Evolutionary conservation across 1,284 basidiomycete genomes (phyloP), one percentile per base, ranked within the genome.

Genomic region (Stygiomarasmius scandens): DNA sequence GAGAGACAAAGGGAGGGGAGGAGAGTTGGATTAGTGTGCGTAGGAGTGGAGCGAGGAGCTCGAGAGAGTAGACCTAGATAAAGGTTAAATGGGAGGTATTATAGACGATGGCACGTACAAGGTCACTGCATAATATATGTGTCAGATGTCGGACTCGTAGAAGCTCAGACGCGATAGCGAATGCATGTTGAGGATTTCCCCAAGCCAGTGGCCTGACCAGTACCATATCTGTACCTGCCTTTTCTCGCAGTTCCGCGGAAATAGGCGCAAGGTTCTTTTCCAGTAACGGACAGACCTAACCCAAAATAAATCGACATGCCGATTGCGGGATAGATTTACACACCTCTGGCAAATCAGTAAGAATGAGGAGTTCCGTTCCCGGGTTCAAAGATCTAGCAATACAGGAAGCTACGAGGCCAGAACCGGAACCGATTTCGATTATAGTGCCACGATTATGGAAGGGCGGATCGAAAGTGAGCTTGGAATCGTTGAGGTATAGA

Each of bases 361-460:
- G 77, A 52, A 90, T 74, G 53, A 92, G 63, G 2, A 77, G 58
- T 62, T 79, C 75, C 45, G 72, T 70, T 20, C 61, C 62, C 25
- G 53, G 48, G 29, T 60, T 55, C 55, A 73, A 61, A 67, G 64
- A 50, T 23, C 71, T 61, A 52, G 80, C 77, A 12, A 90, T 66
- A 12, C 70, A 67, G 44, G 83, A 75, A 2, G 82, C 83, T 19
- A 88, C 80, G 36, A 86, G 75, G 2, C 90, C 90, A 1, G 84
- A 85, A 2, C 91, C 90, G 25, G 88, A 85, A 19, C 90, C 90
- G 14, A 92, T 77, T 69, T 92, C 89, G 52, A 93, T 67, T 36
- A 86, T 72, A 10, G 71, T 67, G 49, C 57, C 24, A 61, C 59
- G 34, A 44, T 54, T 58, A 73, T 9, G 50, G 63, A 86, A 83